Base-by-base conservation (phyloP, 169 alveolate genomes). In the Eimeria necatrix region DNA sequence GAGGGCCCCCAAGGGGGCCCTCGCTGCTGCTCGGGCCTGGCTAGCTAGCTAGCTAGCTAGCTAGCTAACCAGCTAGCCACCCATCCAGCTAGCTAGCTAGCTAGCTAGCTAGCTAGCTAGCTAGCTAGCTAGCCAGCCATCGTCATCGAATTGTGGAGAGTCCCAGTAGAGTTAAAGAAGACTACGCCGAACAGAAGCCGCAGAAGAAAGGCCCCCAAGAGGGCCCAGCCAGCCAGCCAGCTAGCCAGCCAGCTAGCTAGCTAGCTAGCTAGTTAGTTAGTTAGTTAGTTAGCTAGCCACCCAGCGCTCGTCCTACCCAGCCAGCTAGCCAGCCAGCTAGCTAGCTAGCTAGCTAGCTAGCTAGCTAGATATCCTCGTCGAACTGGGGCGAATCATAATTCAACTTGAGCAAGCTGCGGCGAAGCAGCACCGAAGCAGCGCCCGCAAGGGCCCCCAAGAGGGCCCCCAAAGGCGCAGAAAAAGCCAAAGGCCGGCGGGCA, bases 401-500 rank as follows among this genome's bases (percentile, higher is more conserved):
- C 71, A 97, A 52, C 93, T 96, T 96, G 73, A 97, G 98, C 52
- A 93, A 96, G 56, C 96, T 97, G 81, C 97, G 98, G 18, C 99
- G 93, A 46, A 97, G 96, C 64, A 97, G 95, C 95, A 96, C 98
- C 86, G 86, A 84, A 70, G 93, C 86, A 26, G 76, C 24, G 41
- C 96, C 95, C 0, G 93, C 99, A 22, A 98, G 74, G 46, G 98
- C 99, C 46, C 99, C 99, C 52, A 98, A 96, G 32, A 98, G 78
- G 4, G 98, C 98, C 16, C 99, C 99, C 4, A 98, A 96, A 5
- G 99, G 99, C 89, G 98, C 98, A 96, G 99, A 98, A 93, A 98
- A 98, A 46, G 97, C 96, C 87, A 98, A 99, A 91, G 98, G 99
- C 52, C 98, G 96, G n/a, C n/a, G n/a, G n/a, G n/a, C n/a, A n/a